Percentiles rank a stretch among this genome's conserved stretches.
Conservation (phyloP, 345 rosid genomes). For the Chamaenerion angustifolium region DNA sequence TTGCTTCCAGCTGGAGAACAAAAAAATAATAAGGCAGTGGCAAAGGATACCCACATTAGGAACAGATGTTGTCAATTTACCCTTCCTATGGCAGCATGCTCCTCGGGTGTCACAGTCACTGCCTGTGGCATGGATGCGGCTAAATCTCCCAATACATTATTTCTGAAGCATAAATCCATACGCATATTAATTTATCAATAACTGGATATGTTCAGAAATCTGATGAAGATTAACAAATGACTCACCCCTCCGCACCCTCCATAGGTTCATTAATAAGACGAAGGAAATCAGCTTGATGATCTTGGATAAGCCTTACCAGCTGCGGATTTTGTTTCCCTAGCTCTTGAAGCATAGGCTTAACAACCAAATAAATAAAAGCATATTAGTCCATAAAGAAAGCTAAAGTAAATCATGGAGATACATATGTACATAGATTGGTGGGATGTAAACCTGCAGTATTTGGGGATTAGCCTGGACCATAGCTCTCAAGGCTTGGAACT, state of each 20-base stretch:
- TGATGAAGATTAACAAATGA: neutral
- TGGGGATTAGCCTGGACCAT: slow-evolving; percentile 45
- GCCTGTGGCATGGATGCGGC: slow-evolving; percentile 72
- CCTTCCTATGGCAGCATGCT: slow-evolving; percentile 86
- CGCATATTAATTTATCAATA: neutral
- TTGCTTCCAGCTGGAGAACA: slow-evolving; percentile 57
- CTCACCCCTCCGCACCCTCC: slow-evolving; percentile 83
- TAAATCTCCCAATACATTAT: slow-evolving; percentile 44
- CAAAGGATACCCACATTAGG: neutral
- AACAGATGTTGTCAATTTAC: slow-evolving; percentile 18
- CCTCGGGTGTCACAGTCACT: slow-evolving; percentile 78
- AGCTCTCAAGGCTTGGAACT: slow-evolving; percentile 61
- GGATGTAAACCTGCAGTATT: slow-evolving; percentile 26
- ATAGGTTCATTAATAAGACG: slow-evolving; percentile 73
- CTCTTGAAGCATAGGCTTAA: slow-evolving; percentile 87
- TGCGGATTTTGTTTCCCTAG: slow-evolving; percentile 84
- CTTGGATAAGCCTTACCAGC: slow-evolving; percentile 72
- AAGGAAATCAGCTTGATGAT: slow-evolving; percentile 74
- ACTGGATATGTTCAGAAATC: neutral
- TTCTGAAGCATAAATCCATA: slow-evolving; percentile 18
- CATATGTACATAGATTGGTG: neutral
- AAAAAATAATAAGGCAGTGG: neutral
- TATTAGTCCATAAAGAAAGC: neutral
- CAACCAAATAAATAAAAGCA: slow-evolving; percentile 3
- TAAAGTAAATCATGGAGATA: neutral